A percentile compares a stretch with the other conserved stretches of the same genome.
phyloP scores from a whole-genome alignment of 2,329 filamentous ascomycete genomes.

The Colletotrichum cordylinicola region DNA sequence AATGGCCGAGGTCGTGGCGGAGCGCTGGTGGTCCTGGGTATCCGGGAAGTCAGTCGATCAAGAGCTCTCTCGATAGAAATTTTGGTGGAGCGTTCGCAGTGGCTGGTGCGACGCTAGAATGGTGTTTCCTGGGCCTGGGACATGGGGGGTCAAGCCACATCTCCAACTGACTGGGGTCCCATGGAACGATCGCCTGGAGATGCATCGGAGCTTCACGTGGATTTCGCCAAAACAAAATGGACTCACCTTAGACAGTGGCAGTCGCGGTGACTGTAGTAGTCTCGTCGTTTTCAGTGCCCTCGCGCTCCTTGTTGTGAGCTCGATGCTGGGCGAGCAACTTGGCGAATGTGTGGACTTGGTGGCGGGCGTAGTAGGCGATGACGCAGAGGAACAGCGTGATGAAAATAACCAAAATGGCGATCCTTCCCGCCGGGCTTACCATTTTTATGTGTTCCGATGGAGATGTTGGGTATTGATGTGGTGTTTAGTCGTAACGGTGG shows the following conservation, averaged over 20 bases:
- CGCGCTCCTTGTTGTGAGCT: background rate
- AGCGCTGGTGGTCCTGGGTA: conserved; percentile 13
- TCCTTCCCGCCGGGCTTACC: conserved; percentile 33
- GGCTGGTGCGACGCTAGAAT: conserved; percentile 9
- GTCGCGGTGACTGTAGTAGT: background rate
- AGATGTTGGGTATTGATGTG: background rate
- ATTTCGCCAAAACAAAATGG: background rate
- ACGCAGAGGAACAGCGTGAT: conserved; percentile 33
- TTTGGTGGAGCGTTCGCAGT: conserved; percentile 19
- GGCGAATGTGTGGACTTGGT: conserved; percentile 34
- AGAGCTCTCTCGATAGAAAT: conserved; percentile 12
- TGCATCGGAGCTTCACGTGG: background rate
- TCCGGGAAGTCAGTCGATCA: conserved; percentile 7
- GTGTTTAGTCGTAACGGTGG: too few relatives aligned
- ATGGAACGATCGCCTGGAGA: background rate
- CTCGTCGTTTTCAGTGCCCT: background rate
- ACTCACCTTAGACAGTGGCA: background rate
- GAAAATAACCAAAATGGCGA: conserved; percentile 37
- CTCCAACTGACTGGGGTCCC: background rate
- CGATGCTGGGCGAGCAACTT: conserved; percentile 5
- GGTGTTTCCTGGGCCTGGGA: background rate
- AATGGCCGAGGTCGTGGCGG: background rate
- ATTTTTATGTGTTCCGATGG: background rate
- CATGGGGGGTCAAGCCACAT: conserved; percentile 19
- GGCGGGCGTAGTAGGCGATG: conserved; percentile 34